These are phyloP conservation scores for Diatrype stigma DNA, from an alignment of 2,329 filamentous ascomycete species.

Conservation along the genomic window DNA sequence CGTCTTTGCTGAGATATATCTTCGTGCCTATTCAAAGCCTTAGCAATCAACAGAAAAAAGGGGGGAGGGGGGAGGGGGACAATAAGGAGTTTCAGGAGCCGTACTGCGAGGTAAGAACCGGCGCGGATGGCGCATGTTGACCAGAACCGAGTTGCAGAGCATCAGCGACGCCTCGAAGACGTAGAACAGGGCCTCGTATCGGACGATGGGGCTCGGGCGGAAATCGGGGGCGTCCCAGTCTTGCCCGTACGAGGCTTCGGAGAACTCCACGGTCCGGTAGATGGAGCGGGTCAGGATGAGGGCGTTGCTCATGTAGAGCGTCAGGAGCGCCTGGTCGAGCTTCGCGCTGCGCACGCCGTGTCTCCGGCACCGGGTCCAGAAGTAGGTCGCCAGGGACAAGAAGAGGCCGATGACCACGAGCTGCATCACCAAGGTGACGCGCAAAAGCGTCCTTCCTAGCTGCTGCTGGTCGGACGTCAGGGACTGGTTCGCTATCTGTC, in stretches of 20 bases:
- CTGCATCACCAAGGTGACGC: constrained; percentile 51
- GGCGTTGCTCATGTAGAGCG: constrained; percentile 46
- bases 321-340: constrained; percentile 36
- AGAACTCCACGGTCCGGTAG: constrained; percentile 57
- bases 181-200: constrained; percentile 57
- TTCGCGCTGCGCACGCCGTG: constrained; percentile 29
- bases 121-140: constrained; percentile 49
- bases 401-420: constrained; percentile 49
- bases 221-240: constrained; percentile 35
- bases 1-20: constrained; percentile 47
- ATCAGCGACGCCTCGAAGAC: constrained; percentile 53
- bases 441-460: constrained; percentile 42
- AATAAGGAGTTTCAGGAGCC: not conserved
- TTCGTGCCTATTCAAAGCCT: constrained; percentile 27
- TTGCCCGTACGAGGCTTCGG: constrained; percentile 37
- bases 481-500: constrained; percentile 37
- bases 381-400: constrained; percentile 40
- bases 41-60: not conserved
- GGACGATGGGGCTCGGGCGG: constrained; percentile 41
- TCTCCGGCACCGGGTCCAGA: constrained; percentile 41
- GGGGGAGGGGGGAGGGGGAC: not conserved
- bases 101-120: constrained; percentile 41
- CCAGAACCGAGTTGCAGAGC: constrained; percentile 45
- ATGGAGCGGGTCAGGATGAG: constrained; percentile 52
- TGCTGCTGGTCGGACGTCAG: constrained; percentile 34